Base-by-base conservation (phyloP, 148 eudicot species). In the Talinum fruticosum region DNA sequence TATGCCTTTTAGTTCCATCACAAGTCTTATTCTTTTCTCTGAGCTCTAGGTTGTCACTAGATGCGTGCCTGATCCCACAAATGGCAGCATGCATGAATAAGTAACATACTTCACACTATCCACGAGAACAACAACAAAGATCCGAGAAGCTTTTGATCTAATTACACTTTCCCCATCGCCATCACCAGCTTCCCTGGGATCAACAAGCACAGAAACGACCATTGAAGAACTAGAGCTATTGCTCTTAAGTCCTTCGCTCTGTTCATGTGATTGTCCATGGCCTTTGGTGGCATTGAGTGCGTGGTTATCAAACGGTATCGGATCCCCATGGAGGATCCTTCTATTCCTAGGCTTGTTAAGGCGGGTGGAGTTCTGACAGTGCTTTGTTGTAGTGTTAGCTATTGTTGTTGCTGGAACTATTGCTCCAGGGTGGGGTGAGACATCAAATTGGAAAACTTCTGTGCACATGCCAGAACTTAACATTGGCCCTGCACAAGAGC, bases 41-140 rank as follows among this genome's bases (percentile, higher is more conserved):
- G 66, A 64, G 10, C 30, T 12, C 75, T 91, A 90, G 36, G 89
- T 72, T 26, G 94, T 87, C 67, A 92, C 91, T 66, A 93, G 78
- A 81, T 85, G 92, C 78, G 85, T 81, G 79, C 85, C 85, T 54
- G 95, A 82, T 61, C 94, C 94, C 88, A 80, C 77, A n/a, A 90
- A 84, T 4, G 99, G 99, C 38, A 96, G 90, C 91, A 88, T 91
- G 88, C 99, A 96, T 24, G 99, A 96, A 68, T 96, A 96, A 2
- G 99, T 96, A 36, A 96, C 99, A 81, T 96, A 96, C 89, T 91
- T 96, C 36, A 96, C 94, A 66, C 99, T 90, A 79, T 96, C 99
- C 8, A 96, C 80, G n/a, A 96, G 87, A 35, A 96, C 97, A 13
- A 96, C 99, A 33, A 96, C 99, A 78, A 91, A 96, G 64, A 96